These are phyloP conservation scores for Pseudocercospora pini-densiflorae DNA, from an alignment of 2,329 filamentous ascomycete genomes.

Conservation along the genomic window DNA sequence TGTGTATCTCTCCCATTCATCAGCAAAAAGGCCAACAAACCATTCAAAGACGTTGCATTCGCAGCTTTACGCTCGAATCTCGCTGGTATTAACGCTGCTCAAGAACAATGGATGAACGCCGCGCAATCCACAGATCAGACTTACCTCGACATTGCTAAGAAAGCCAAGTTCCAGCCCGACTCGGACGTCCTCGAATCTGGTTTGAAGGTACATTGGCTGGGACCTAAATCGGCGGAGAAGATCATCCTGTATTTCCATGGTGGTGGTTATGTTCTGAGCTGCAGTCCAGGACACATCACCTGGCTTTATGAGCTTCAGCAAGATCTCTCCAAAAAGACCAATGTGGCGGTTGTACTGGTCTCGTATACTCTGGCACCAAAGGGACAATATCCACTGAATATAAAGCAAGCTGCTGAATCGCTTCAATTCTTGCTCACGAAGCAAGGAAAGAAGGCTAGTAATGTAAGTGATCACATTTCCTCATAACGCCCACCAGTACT, in stretches of 20 bases:
- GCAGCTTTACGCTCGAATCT: slow-evolving; percentile 33
- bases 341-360: slow-evolving; percentile 57
- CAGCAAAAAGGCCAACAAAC: slow-evolving; percentile 33
- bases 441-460: slow-evolving; percentile 41
- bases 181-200: slow-evolving; percentile 49
- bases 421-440: slow-evolving; percentile 49
- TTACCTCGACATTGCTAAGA: slow-evolving; percentile 44
- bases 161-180: slow-evolving; percentile 44
- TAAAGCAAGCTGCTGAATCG: slow-evolving; percentile 52
- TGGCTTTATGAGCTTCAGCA: slow-evolving; percentile 53
- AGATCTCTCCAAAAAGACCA: slow-evolving; percentile 44
- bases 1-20: slow-evolving; percentile 42
- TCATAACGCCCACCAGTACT: slow-evolving; percentile 2
- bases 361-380: slow-evolving; percentile 59
- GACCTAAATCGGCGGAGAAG: slow-evolving; percentile 44
- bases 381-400: slow-evolving; percentile 53
- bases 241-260: slow-evolving; percentile 55
- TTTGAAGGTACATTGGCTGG: slow-evolving; percentile 54
- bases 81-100: slow-evolving; percentile 35
- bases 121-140: slow-evolving; percentile 36
- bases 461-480: slow-evolving; percentile 30
- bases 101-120: slow-evolving; percentile 43
- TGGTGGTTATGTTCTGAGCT: slow-evolving; percentile 61
- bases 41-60: slow-evolving; percentile 36
- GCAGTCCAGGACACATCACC: slow-evolving; percentile 52